These are phyloP conservation scores for Xerocomellus intermedius DNA, from an alignment of 768 basidiomycete genomes.

Conservation along the genomic window DNA sequence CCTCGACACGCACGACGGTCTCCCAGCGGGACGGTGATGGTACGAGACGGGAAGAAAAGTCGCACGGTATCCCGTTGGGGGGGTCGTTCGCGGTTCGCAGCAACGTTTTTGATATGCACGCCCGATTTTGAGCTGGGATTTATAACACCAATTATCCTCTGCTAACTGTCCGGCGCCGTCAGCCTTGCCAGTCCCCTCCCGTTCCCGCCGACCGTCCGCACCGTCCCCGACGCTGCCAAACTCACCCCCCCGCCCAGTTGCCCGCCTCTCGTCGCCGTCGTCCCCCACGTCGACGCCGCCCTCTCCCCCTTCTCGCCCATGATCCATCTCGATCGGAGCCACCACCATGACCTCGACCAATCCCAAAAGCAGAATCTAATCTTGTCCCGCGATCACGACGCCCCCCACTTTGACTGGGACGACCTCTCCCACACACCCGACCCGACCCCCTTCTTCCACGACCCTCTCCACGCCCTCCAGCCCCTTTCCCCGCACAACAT, in stretches of 20 bases:
- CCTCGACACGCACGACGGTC: neutral
- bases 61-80: constrained; percentile 22
- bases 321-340: constrained; percentile 57
- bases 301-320: constrained; percentile 27
- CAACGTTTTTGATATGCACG: constrained; percentile 35
- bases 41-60: constrained; percentile 25
- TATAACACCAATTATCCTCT: constrained; percentile 27
- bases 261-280: neutral
- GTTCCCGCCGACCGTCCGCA: neutral
- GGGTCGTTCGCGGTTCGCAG: constrained; percentile 12
- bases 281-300: neutral
- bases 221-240: constrained; percentile 1
- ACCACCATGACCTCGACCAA: constrained; percentile 40
- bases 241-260: neutral
- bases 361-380: constrained; percentile 43
- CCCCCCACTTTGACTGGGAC: constrained; percentile 37
- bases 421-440: constrained; percentile 26
- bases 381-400: constrained; percentile 36
- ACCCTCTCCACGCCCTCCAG: constrained; percentile 22
- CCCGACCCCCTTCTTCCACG: constrained; percentile 28
- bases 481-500: constrained; percentile 20
- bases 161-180: constrained; percentile 9
- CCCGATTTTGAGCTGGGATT: constrained; percentile 33
- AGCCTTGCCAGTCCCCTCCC: neutral
- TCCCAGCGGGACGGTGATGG: neutral